A percentile compares a stretch with the other conserved stretches of the same genome.
Conservation (phyloP, 2,329 filamentous ascomycete species). For the Paecilomyces niveus region DNA sequence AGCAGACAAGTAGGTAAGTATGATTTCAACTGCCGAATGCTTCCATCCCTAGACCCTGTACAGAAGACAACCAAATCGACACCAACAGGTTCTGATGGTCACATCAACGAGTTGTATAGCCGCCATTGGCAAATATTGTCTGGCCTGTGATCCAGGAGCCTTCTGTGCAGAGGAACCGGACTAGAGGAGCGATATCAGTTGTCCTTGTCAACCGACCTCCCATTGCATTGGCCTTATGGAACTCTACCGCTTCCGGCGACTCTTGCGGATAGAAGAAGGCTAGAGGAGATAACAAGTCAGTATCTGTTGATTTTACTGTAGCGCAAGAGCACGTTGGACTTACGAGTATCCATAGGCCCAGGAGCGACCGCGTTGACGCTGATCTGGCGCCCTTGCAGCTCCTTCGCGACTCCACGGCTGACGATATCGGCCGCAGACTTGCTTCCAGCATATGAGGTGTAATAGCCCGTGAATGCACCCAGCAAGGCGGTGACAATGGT, state of each 20-base stretch:
- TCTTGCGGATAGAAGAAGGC: slow-evolving; percentile 43
- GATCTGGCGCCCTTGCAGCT: slow-evolving; percentile 46
- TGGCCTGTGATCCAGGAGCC: slow-evolving; percentile 42
- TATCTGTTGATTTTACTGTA: slow-evolving; percentile 1
- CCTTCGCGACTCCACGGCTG: slow-evolving; percentile 46
- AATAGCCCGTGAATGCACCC: slow-evolving; percentile 40
- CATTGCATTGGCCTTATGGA: slow-evolving; percentile 39
- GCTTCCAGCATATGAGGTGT: slow-evolving; percentile 42
- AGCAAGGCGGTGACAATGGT: slow-evolving; percentile 41
- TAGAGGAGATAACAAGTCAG: slow-evolving; percentile 9
- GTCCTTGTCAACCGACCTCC: slow-evolving; percentile 36
- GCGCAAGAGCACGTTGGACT: slow-evolving; percentile 7
- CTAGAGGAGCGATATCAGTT: slow-evolving; percentile 41
- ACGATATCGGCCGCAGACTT: slow-evolving; percentile 57
- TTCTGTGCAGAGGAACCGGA: slow-evolving; percentile 39
- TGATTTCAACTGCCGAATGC: too few relatives aligned
- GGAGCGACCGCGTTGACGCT: slow-evolving; percentile 47
- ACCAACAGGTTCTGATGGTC: too few relatives aligned
- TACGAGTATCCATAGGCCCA: slow-evolving; percentile 49
- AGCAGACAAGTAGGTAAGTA: too few relatives aligned
- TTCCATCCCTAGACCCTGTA: too few relatives aligned
- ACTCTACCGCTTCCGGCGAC: slow-evolving; percentile 36
- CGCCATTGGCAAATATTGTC: slow-evolving; percentile 44
- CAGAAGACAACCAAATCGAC: too few relatives aligned
- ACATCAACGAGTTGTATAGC: slow-evolving; percentile 35